Conservation (phyloP, 1,139 yeast species). For the Sugiyamaella novakii region DNA sequence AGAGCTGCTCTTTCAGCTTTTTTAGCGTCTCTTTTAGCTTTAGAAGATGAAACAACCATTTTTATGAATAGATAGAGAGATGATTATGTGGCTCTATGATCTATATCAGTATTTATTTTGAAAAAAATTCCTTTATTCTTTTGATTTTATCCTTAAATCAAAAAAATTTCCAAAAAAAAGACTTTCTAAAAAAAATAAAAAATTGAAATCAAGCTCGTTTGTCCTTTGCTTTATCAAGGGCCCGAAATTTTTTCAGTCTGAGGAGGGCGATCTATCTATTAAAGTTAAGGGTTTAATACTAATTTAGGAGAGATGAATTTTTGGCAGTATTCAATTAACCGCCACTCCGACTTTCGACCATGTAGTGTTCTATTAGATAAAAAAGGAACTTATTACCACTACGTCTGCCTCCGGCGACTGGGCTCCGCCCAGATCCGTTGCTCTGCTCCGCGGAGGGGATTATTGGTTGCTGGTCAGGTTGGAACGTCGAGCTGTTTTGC, state of each 20-base stretch:
- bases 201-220: conserved; percentile 1
- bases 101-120: neutral
- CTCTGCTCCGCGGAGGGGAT: too few species aligned
- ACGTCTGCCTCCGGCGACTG: too few species aligned
- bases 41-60: conserved; percentile 67
- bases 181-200: conserved; percentile 1
- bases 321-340: conserved; percentile 6
- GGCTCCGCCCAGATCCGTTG: too few species aligned
- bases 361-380: neutral
- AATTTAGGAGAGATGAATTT: neutral
- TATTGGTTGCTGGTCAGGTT: neutral
- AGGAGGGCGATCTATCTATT: conserved; percentile 10
- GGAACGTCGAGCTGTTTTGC: too few species aligned
- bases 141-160: neutral
- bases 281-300: conserved; percentile 2
- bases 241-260: conserved; percentile 14
- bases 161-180: conserved; percentile 2
- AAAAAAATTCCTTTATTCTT: neutral
- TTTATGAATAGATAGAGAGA: conserved; percentile 4
- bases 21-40: conserved; percentile 80
- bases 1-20: conserved; percentile 67
- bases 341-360: too few species aligned
- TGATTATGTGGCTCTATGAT: neutral
- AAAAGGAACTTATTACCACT: too few species aligned
- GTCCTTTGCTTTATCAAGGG: conserved; percentile 11